A percentile compares a stretch with the other conserved stretches of the same genome.
Evolutionary conservation across 352 stramenopile genomes (phyloP).

Genomic region (Phytophthora nicotianae): DNA sequence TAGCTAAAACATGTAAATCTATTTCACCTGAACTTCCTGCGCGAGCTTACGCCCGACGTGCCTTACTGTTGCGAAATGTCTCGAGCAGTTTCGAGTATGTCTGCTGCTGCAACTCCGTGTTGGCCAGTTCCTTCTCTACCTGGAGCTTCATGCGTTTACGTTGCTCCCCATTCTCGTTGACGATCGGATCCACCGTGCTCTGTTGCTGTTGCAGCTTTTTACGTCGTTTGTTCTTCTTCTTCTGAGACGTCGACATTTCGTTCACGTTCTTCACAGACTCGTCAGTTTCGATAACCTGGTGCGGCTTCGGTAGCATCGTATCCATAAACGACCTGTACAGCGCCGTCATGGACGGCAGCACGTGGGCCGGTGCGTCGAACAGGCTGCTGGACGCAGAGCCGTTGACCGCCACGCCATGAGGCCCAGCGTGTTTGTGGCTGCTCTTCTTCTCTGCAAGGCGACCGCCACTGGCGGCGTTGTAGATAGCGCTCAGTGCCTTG

Average conservation of each 20-base stretch:
- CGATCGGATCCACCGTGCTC: conserved; percentile 9
- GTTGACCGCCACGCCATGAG: conserved; percentile 26
- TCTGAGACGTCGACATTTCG: conserved; percentile 25
- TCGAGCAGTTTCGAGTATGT: conserved; percentile 77
- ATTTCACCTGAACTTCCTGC: conserved; percentile 31
- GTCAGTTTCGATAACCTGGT: conserved; percentile 26
- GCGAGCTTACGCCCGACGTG: conserved; percentile 26
- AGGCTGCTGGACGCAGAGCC: conserved; percentile 39
- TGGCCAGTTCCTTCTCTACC: conserved; percentile 71
- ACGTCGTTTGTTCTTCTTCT: conserved; percentile 71
- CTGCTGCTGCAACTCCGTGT: conserved; percentile 57
- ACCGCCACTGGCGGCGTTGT: conserved; percentile 37
- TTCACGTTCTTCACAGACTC: conserved; percentile 19
- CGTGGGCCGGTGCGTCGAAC: conserved; percentile 83
- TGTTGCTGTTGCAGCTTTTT: conserved; percentile 56
- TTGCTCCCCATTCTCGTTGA: conserved; percentile 39
- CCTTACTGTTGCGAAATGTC: conserved; percentile 58
- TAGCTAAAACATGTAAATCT: conserved; percentile 40
- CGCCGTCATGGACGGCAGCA: conserved; percentile 82
- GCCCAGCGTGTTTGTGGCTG: conserved; percentile 18
- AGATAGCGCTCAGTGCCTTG: conserved; percentile 55
- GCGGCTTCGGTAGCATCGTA: conserved; percentile 80
- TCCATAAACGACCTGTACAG: conserved; percentile 90
- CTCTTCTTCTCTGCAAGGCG: conserved; percentile 23
- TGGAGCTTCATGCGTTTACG: conserved; percentile 70